A percentile compares a stretch with the other conserved stretches of the same genome.
These are phyloP conservation scores for Saccharomyces mikatae DNA, from an alignment of 805 yeast species.

Conservation along the genomic window DNA sequence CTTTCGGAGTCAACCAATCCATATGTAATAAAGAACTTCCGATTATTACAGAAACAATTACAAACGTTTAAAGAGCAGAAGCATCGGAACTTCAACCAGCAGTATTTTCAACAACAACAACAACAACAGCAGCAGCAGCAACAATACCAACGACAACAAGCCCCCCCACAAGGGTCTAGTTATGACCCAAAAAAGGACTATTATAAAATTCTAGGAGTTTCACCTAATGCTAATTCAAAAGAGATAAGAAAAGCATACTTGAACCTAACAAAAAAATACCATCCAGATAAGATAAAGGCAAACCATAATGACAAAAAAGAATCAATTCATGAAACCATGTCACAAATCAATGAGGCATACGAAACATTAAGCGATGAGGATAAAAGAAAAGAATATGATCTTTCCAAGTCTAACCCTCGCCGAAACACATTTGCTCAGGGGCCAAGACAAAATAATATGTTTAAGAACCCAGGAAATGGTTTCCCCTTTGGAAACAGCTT, in stretches of 20 bases:
- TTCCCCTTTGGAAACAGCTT: constrained; percentile 16
- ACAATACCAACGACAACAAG: no score
- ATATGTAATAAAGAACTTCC: constrained; percentile 26
- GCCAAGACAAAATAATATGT: constrained; percentile 4
- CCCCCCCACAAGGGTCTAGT: constrained; percentile 11
- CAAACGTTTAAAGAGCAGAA: constrained; percentile 43
- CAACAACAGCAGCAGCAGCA: constrained; percentile 33
- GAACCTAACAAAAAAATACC: constrained; percentile 67
- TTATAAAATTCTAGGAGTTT: constrained; percentile 67
- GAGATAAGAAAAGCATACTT: constrained; percentile 79
- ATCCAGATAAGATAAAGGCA: constrained; percentile 84
- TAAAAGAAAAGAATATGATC: constrained; percentile 57
- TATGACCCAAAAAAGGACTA: constrained; percentile 49
- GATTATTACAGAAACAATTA: constrained; percentile 34
- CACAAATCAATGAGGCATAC: constrained; percentile 87
- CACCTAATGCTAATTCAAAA: constrained; percentile 56
- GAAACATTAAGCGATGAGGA: constrained; percentile 70
- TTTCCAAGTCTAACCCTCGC: constrained; percentile 24
- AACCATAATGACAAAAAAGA: constrained; percentile 49
- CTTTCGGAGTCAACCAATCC: constrained; percentile 12
- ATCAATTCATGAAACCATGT: constrained; percentile 75
- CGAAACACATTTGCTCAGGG: constrained; percentile 1
- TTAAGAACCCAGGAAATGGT: constrained; percentile 5
- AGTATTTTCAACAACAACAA: constrained; percentile 31
- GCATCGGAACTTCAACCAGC: constrained; percentile 25